Evolutionary conservation across 2,329 filamentous ascomycete species (phyloP).

Genomic region (Didymella exigua): DNA sequence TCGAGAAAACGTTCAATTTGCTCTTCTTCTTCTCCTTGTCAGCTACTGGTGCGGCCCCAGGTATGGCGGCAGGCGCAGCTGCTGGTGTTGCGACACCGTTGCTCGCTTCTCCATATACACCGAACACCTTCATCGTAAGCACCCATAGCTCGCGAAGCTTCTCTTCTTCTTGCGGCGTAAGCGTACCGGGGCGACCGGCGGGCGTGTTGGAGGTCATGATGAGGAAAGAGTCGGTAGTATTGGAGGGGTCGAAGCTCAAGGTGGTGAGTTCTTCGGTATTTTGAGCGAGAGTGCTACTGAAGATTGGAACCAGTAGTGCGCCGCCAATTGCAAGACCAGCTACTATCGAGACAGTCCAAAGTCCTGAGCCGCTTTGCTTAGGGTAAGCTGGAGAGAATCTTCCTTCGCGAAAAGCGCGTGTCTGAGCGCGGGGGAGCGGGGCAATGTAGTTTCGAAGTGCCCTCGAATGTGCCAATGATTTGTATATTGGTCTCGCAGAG

Average conservation of each 20-base stretch:
- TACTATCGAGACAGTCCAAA: constrained; percentile 37
- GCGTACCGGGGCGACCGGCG: constrained; percentile 79
- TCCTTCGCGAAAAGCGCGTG: constrained; percentile 18
- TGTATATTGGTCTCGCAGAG: constrained; percentile 12
- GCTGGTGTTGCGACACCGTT: constrained; percentile 30
- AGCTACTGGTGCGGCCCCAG: constrained; percentile 4
- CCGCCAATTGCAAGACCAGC: constrained; percentile 43
- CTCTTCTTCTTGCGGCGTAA: constrained; percentile 86
- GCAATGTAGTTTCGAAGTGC: constrained; percentile 16
- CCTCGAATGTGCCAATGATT: constrained; percentile 10
- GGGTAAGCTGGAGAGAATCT: background rate
- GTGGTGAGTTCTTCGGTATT: constrained; percentile 12
- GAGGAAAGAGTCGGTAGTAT: constrained; percentile 40
- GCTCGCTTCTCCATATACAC: constrained; percentile 48
- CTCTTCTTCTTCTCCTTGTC: constrained; percentile 74
- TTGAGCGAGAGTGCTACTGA: constrained; percentile 16
- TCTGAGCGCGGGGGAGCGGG: constrained; percentile 13
- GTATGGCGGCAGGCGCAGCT: constrained; percentile 5
- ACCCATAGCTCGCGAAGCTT: constrained; percentile 90
- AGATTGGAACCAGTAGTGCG: constrained; percentile 35
- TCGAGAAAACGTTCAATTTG: constrained; percentile 70
- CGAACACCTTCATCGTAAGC: constrained; percentile 75
- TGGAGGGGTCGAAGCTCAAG: constrained; percentile 26
- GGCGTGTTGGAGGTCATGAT: constrained; percentile 53
- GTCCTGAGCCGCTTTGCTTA: constrained; percentile 32